These are phyloP conservation scores for Aspergillus sp. DNA, from an alignment of 2,329 filamentous ascomycete species.

Conservation along the genomic window DNA sequence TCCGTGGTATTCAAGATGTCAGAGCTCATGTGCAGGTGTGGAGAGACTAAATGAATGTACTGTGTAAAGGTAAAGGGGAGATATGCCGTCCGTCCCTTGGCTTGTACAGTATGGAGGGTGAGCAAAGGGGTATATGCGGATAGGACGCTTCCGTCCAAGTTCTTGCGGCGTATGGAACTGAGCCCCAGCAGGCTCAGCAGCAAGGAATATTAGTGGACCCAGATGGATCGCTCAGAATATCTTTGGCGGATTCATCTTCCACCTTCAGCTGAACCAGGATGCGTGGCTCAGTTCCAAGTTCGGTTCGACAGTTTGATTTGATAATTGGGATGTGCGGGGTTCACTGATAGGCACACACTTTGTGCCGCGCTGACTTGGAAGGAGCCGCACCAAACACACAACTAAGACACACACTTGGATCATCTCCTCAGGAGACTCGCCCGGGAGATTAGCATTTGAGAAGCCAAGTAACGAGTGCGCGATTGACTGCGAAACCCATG, in stretches of 20 bases:
- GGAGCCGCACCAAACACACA: background rate
- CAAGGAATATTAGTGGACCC: background rate
- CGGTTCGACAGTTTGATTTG: background rate
- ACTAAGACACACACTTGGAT: background rate
- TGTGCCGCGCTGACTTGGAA: background rate
- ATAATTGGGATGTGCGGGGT: background rate
- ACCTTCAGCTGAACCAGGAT: background rate
- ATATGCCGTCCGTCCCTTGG: background rate
- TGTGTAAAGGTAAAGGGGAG: background rate
- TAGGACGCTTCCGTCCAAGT: background rate
- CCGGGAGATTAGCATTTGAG: background rate
- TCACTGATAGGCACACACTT: background rate
- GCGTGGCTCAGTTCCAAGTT: background rate
- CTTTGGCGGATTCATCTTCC: background rate
- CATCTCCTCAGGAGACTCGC: no score
- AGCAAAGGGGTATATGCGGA: background rate
- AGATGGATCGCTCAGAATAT: background rate
- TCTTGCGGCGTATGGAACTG: background rate
- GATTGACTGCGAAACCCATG: background rate
- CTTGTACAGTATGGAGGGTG: background rate
- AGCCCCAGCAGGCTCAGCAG: background rate
- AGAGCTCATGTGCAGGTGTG: conserved; percentile 2
- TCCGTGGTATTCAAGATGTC: background rate
- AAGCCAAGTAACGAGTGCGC: background rate
- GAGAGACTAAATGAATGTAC: background rate